phyloP scores from a whole-genome alignment of 192 early-diverging fungal genomes.

The Coemansia sp. region DNA sequence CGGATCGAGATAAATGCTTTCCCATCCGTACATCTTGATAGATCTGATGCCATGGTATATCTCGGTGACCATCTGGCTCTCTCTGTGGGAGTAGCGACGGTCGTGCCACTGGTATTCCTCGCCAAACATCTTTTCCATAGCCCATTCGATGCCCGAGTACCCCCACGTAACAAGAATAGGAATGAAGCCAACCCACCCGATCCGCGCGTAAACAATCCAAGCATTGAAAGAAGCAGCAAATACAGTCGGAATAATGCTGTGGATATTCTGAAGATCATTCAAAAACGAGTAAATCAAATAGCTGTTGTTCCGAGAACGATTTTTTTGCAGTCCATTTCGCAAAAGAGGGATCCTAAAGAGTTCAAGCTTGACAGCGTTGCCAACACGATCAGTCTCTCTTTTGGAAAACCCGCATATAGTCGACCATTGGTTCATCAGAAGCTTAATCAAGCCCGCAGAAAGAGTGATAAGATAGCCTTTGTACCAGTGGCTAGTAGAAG shows the following conservation, averaged over 20 bases:
- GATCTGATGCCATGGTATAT: constrained; percentile 30
- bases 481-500: constrained; percentile 24
- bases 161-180: constrained; percentile 11
- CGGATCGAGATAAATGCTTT: constrained; percentile 36
- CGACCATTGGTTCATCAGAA: not conserved
- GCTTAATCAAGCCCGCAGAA: not conserved
- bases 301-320: not conserved
- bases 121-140: constrained; percentile 15
- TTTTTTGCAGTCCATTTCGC: constrained; percentile 8
- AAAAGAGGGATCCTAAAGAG: constrained; percentile 30
- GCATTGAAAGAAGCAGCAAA: constrained; percentile 4
- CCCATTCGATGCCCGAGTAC: not conserved
- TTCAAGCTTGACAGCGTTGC: constrained; percentile 27
- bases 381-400: constrained; percentile 12
- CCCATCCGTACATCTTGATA: constrained; percentile 52
- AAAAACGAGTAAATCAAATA: constrained; percentile 2
- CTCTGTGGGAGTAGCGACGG: not conserved
- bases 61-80: constrained; percentile 14
- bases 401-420: not conserved
- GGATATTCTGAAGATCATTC: not conserved
- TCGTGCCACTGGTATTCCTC: constrained; percentile 17
- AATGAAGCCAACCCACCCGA: constrained; percentile 30
- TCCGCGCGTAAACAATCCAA: constrained; percentile 17
- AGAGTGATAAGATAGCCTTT: constrained; percentile 21
- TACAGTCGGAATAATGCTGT: not conserved